phyloP scores from a whole-genome alignment of 768 basidiomycete genomes.

The Vararia minispora region DNA sequence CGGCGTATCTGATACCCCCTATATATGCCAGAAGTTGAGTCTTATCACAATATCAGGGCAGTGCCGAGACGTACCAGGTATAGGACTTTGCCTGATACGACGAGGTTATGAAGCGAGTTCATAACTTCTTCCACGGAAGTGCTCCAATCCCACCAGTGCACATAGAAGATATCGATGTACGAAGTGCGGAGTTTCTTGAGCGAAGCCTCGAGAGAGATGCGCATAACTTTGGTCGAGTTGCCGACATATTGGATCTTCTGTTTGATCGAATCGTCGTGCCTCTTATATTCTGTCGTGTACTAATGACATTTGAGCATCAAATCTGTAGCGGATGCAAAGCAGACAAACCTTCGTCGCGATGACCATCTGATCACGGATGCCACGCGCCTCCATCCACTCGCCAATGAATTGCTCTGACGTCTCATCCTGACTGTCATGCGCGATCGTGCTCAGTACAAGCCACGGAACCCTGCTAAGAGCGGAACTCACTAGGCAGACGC shows the following conservation, averaged over 20 bases:
- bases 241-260: slow-evolving; percentile 22
- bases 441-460: too few species aligned
- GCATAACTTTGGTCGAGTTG: slow-evolving; percentile 29
- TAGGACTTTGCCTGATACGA: slow-evolving; percentile 28
- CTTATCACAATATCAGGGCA: background rate
- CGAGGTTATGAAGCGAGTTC: slow-evolving; percentile 28
- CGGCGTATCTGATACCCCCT: slow-evolving; percentile 22
- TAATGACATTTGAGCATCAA: slow-evolving; percentile 14
- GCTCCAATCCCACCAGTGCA: slow-evolving; percentile 33
- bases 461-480: background rate
- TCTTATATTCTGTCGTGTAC: slow-evolving; percentile 18
- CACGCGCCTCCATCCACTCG: slow-evolving; percentile 37
- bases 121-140: slow-evolving; percentile 34
- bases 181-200: slow-evolving; percentile 30
- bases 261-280: slow-evolving; percentile 2
- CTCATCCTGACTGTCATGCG: slow-evolving; percentile 35
- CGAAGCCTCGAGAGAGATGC: slow-evolving; percentile 20
- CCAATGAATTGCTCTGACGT: slow-evolving; percentile 42
- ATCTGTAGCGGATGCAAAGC: too few species aligned
- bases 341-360: slow-evolving; percentile 38
- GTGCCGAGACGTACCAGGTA: slow-evolving; percentile 19
- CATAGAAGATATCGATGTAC: slow-evolving; percentile 35
- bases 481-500: slow-evolving; percentile 31
- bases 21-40: background rate
- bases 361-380: slow-evolving; percentile 36